phyloP scores from a whole-genome alignment of 2,329 filamentous ascomycete genomes.

The Ploettnerulaceae sp. region DNA sequence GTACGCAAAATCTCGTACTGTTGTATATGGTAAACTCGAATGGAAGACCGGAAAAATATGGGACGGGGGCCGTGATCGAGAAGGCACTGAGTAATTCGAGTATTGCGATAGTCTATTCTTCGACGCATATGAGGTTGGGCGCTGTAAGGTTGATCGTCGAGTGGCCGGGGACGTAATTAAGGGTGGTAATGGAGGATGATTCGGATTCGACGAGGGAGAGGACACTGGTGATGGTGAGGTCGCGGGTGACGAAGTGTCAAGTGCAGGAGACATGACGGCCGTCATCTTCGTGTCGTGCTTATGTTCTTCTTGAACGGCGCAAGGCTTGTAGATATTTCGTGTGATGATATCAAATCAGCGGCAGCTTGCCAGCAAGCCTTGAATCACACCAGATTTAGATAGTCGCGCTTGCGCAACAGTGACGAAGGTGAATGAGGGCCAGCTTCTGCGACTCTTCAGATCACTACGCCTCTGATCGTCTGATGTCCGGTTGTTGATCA shows the following conservation, averaged over 20 bases:
- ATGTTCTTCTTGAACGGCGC: constrained; percentile 7
- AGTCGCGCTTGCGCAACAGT: constrained; percentile 17
- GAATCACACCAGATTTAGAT: constrained; percentile 13
- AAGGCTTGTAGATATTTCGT: constrained; percentile 3
- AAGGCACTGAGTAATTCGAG: constrained; percentile 62
- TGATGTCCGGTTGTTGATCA: constrained; percentile 6
- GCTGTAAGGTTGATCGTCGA: constrained; percentile 55
- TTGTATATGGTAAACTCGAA: constrained; percentile 80
- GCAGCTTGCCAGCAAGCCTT: constrained; percentile 32
- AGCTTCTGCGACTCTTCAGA: constrained; percentile 6
- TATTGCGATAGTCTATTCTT: constrained; percentile 82
- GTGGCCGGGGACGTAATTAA: constrained; percentile 49
- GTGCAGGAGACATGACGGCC: constrained; percentile 52
- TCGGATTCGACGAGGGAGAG: constrained; percentile 43
- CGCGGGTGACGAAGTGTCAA: constrained; percentile 40
- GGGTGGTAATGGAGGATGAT: constrained; percentile 50
- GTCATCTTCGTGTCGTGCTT: constrained; percentile 25
- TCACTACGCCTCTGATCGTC: constrained; percentile 12
- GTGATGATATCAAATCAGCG: constrained; percentile 16
- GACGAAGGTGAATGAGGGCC: constrained; percentile 9
- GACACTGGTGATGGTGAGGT: constrained; percentile 48
- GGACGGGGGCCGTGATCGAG: constrained; percentile 74
- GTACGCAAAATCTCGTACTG: constrained; percentile 96
- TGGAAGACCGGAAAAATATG: constrained; percentile 77
- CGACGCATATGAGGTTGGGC: constrained; percentile 70